Conservation (phyloP, 805 yeast genomes). For the Candida easanensis region DNA sequence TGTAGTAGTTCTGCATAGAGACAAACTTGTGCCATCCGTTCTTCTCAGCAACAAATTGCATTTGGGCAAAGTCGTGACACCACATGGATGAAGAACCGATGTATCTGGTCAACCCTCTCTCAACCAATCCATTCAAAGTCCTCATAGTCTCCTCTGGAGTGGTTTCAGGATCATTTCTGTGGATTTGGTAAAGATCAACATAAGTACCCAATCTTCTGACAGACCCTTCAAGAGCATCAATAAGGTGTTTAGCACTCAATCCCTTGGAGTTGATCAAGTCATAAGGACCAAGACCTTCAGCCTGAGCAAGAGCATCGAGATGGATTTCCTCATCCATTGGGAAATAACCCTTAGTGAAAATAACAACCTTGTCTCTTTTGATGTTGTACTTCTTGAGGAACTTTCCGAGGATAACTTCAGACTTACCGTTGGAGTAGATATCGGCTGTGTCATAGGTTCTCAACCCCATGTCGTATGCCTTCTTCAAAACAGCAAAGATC, state of each 20-base stretch:
- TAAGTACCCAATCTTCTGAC: slow-evolving; percentile 42
- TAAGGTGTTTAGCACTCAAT: slow-evolving; percentile 43
- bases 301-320: background rate
- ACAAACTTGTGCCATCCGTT: slow-evolving; percentile 57
- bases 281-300: background rate
- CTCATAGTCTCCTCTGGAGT: slow-evolving; percentile 53
- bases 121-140: slow-evolving; percentile 49
- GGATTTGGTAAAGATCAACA: slow-evolving; percentile 51
- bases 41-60: slow-evolving; percentile 55
- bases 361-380: slow-evolving; percentile 50
- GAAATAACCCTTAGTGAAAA: slow-evolving; percentile 40
- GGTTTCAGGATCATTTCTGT: slow-evolving; percentile 43
- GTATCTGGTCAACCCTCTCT: slow-evolving; percentile 46
- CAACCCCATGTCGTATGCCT: slow-evolving; percentile 43
- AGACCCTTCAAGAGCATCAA: slow-evolving; percentile 41
- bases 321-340: slow-evolving; percentile 13
- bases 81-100: slow-evolving; percentile 64
- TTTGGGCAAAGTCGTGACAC: slow-evolving; percentile 48
- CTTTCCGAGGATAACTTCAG: slow-evolving; percentile 50
- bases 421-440: slow-evolving; percentile 43
- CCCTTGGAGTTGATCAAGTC: slow-evolving; percentile 33
- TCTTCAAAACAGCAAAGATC: slow-evolving; percentile 42
- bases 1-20: slow-evolving; percentile 56
- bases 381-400: slow-evolving; percentile 50
- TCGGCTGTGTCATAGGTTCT: slow-evolving; percentile 54